These are phyloP conservation scores for Zasmidium angulare DNA, from an alignment of 2,329 filamentous ascomycete genomes.

Conservation along the genomic window DNA sequence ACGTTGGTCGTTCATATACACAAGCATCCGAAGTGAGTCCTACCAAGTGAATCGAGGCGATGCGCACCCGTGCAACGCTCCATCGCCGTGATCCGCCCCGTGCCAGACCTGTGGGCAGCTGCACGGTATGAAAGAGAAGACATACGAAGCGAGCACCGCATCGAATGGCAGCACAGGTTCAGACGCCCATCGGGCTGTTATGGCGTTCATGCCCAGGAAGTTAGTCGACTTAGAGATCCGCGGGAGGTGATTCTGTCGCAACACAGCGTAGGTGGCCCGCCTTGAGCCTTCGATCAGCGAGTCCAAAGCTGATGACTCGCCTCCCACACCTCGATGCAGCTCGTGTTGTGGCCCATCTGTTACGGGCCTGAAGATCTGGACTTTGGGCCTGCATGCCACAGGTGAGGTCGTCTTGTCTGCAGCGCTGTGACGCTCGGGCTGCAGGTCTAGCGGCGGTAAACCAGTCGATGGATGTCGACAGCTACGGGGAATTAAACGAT, in stretches of 20 bases:
- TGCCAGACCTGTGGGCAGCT: background rate
- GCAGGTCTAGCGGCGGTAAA: background rate
- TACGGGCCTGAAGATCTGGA: background rate
- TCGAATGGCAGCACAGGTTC: constrained; percentile 4
- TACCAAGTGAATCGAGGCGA: background rate
- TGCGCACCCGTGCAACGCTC: constrained; percentile 4
- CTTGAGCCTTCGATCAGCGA: background rate
- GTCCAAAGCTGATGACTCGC: background rate
- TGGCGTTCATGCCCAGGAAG: constrained; percentile 5
- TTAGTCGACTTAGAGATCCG: background rate
- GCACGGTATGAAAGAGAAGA: background rate
- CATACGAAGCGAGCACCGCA: constrained; percentile 4
- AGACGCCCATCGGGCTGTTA: background rate
- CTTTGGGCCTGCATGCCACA: background rate
- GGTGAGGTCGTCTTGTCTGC: background rate
- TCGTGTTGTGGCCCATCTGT: background rate
- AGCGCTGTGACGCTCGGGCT: background rate
- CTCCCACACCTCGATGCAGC: background rate
- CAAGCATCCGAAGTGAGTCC: background rate
- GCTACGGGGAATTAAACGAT: background rate
- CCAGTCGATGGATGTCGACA: background rate
- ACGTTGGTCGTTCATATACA: constrained; percentile 8
- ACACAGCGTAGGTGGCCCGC: background rate
- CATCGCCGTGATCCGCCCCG: background rate
- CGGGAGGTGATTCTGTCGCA: background rate